Evolutionary conservation across 208 protist species (phyloP).

Genomic region (Balamuthia mandrillaris): DNA sequence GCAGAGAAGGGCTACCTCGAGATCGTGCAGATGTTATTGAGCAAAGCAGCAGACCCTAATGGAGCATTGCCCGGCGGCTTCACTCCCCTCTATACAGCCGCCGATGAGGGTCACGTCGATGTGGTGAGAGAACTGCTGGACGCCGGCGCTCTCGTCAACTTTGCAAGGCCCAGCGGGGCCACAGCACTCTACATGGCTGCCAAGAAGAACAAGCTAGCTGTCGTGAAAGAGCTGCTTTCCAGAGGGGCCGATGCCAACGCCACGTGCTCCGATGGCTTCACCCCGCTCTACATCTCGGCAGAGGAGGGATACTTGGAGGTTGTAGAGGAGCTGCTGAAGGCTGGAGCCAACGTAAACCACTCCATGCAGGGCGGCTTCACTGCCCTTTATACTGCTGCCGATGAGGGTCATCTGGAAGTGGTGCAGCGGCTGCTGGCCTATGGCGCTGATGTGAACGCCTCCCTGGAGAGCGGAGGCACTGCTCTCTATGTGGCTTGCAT

Average conservation of each 20-base stretch:
- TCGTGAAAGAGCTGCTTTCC: not conserved
- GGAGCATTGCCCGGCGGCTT: not conserved
- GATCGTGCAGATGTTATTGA: too few species aligned
- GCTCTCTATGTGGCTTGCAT: too few species aligned
- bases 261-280: not conserved
- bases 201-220: too few species aligned
- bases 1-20: too few species aligned
- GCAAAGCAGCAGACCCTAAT: too few species aligned
- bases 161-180: not conserved
- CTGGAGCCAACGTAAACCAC: not conserved
- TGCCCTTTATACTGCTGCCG: not conserved
- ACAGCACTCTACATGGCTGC: too few species aligned
- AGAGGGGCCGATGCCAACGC: not conserved
- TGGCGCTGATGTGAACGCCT: too few species aligned
- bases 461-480: too few species aligned
- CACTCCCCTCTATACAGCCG: not conserved
- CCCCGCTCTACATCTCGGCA: not conserved
- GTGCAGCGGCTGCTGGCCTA: not conserved
- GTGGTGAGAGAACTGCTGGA: conserved; percentile 1
- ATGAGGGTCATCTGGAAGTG: conserved; percentile 4
- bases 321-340: not conserved
- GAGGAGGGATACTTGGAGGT: not conserved
- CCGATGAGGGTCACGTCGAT: conserved; percentile 8
- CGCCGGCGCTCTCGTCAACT: too few species aligned
- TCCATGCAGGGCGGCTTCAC: conserved; percentile 4